These are phyloP conservation scores for Serendipita sp. DNA, from an alignment of 768 basidiomycete species.

Conservation along the genomic window DNA sequence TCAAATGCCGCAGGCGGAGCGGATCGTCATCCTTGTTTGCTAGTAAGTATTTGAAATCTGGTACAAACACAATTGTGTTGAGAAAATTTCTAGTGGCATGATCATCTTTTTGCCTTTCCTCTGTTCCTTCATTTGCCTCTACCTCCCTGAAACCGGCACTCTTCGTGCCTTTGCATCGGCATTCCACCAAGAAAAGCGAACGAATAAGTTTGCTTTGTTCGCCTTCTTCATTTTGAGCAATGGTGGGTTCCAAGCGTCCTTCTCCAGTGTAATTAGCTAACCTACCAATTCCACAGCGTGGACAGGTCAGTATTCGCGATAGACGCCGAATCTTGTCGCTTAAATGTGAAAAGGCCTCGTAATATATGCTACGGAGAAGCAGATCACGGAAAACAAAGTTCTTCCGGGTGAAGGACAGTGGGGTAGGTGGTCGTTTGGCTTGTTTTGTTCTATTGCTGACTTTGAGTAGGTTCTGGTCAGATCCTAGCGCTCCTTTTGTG, in stretches of 20 bases:
- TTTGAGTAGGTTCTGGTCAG: neutral
- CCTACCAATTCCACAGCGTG: neutral
- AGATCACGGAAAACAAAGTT: neutral
- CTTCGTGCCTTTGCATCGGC: neutral
- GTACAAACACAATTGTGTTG: neutral
- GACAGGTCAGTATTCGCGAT: neutral
- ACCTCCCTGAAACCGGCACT: slow-evolving; percentile 1
- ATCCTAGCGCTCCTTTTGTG: neutral
- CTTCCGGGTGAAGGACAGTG: neutral
- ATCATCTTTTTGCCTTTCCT: slow-evolving; percentile 4
- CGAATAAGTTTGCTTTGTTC: neutral
- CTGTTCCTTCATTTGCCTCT: neutral
- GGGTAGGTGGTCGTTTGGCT: neutral
- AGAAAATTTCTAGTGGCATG: neutral
- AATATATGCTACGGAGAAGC: neutral
- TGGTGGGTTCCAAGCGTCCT: neutral
- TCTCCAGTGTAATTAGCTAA: too few species aligned
- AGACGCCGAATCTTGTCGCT: neutral
- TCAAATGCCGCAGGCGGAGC: neutral
- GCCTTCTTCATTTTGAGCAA: slow-evolving; percentile 1
- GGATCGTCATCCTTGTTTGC: neutral
- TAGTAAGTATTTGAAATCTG: neutral
- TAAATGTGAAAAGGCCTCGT: neutral
- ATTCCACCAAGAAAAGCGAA: neutral
- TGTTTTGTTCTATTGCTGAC: neutral